These are phyloP conservation scores for Vanderwaltozyma polyspora DNA, from an alignment of 805 yeast genomes.

Conservation along the genomic window DNA sequence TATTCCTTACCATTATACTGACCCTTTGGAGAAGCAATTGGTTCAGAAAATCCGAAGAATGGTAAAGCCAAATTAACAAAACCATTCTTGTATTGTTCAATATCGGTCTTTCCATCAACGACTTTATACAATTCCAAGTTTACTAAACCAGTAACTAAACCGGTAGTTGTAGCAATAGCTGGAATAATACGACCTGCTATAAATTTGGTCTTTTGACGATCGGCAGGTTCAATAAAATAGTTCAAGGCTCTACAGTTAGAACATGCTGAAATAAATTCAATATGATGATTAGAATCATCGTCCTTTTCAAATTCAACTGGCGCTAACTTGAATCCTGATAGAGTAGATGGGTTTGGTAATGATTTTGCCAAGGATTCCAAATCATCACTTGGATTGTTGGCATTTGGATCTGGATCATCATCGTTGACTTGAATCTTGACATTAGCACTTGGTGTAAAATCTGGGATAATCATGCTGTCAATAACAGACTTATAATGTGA, in stretches of 20 bases:
- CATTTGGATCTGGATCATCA: constrained; percentile 81
- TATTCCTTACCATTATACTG: constrained; percentile 68
- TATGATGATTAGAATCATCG: constrained; percentile 93
- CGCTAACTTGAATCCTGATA: constrained; percentile 76
- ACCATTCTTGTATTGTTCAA: constrained; percentile 88
- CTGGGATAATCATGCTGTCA: constrained; percentile 38
- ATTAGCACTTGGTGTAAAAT: constrained; percentile 65
- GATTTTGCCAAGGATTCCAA: constrained; percentile 59
- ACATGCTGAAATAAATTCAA: constrained; percentile 90
- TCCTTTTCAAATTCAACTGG: constrained; percentile 98
- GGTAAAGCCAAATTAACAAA: constrained; percentile 88
- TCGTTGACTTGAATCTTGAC: constrained; percentile 76
- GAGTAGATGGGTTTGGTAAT: constrained; percentile 77
- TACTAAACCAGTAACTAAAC: constrained; percentile 89
- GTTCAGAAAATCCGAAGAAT: constrained; percentile 94
- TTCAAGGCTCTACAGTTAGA: constrained; percentile 93
- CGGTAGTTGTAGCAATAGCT: constrained; percentile 99
- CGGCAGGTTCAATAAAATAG: constrained; percentile 81
- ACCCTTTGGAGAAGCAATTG: constrained; percentile 74
- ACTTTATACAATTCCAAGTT: constrained; percentile 88
- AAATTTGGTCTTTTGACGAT: constrained; percentile 81
- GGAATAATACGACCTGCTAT: constrained; percentile 98
- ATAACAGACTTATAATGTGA: constrained; percentile 44
- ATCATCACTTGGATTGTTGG: constrained; percentile 45
- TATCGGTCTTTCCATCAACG: constrained; percentile 56